Conservation (phyloP, 2,329 filamentous ascomycete species). For the Fusarium graminum region DNA sequence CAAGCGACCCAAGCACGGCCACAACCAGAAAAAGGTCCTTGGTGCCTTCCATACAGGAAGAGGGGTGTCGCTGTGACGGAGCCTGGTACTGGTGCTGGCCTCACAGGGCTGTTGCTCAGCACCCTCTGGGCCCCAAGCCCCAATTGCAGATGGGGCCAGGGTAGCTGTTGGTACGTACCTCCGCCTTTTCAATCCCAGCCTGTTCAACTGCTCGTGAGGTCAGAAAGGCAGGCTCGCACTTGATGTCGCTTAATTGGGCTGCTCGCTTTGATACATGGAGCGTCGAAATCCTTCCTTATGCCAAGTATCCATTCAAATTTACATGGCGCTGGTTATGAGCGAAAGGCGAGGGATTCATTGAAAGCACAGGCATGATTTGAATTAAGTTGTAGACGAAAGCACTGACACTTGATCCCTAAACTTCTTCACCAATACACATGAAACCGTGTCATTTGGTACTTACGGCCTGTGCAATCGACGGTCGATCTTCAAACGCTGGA, state of each 20-base stretch:
- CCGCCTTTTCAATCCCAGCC: slow-evolving; percentile 39
- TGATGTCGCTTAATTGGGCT: slow-evolving; percentile 13
- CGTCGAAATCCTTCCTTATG: slow-evolving; percentile 21
- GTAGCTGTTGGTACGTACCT: slow-evolving; percentile 36
- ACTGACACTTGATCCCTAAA: slow-evolving; percentile 7
- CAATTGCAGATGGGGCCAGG: slow-evolving; percentile 7
- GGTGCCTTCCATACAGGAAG: slow-evolving; percentile 13
- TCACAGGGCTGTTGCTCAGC: slow-evolving; percentile 47
- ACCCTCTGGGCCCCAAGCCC: slow-evolving; percentile 34
- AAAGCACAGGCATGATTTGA: not conserved
- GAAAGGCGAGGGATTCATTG: slow-evolving; percentile 6
- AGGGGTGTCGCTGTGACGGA: slow-evolving; percentile 22
- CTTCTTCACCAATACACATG: slow-evolving; percentile 31
- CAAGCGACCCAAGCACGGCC: slow-evolving; percentile 32
- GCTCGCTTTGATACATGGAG: slow-evolving; percentile 12
- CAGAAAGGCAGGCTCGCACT: slow-evolving; percentile 27
- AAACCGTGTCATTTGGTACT: slow-evolving; percentile 36
- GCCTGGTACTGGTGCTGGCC: slow-evolving; percentile 39
- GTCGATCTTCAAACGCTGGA: slow-evolving; percentile 20
- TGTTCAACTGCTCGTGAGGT: slow-evolving; percentile 1
- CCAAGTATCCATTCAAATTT: not conserved
- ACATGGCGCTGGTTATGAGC: slow-evolving; percentile 5
- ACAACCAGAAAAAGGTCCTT: slow-evolving; percentile 41
- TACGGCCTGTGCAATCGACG: slow-evolving; percentile 22
- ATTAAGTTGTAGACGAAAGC: not conserved